Evolutionary conservation across 148 eudicot species (phyloP), one percentile per base, ranked within the genome.

Genomic region (Talinum fruticosum): DNA sequence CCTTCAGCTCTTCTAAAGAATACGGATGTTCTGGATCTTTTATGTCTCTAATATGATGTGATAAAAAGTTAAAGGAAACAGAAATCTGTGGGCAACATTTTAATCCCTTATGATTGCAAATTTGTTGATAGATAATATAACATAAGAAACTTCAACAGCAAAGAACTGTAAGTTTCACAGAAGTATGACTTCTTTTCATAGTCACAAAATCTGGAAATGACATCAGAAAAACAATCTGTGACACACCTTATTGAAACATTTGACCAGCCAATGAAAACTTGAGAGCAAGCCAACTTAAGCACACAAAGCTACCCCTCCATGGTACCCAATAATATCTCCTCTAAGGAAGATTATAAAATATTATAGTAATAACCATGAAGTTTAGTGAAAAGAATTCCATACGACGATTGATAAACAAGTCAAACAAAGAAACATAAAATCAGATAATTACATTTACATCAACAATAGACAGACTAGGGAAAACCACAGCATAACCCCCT

Each of bases 11-110:
- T 83, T 96, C 99, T 78, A 96, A 81, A 16, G 99, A 93, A 80
- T 96, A 96, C 70, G 99, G 99, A 88, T 96, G 99, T 80, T 96
- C 99, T 19, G 99, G 99, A 85, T 96, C 97, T 86, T 96, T 96
- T 75, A 96, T 96, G 80, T 96, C 99, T 89, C 97, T 88, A 80
- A 96, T 81, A 91, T 96, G 97, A 61, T 96, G 86, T 96, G 76
- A 74, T 83, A n/a, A 79, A 76, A 49, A 70, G 85, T 82, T 81
- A 89, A 89, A 78, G 72, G 82, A 34, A 75, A 53, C 79, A 47
- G 16, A 59, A 16, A 10, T 4, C 28, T 47, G 2, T 26, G 18
- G 26, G 15, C 33, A 49, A 24, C 33, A 33, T 66, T 34, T 77
- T 37, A 7, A 77, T 73, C 76, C 24, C 26, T 70, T 69, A 35